phyloP scores from a whole-genome alignment of 2,329 filamentous ascomycete species.

The Coniochaeta hoffmannii region DNA sequence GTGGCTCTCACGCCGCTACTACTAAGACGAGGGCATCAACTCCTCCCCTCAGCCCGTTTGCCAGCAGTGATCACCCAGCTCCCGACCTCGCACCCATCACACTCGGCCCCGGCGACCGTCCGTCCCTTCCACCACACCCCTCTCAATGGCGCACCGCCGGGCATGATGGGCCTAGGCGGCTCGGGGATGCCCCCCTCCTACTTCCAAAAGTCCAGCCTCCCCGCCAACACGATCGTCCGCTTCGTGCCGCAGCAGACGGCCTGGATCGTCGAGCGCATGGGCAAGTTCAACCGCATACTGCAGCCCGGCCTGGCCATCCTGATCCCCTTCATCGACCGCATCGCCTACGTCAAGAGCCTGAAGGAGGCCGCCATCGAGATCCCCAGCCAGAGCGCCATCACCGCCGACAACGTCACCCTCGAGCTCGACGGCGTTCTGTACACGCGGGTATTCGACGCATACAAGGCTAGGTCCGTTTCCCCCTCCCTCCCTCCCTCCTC shows the following conservation, averaged over 20 bases:
- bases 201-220: conserved; percentile 67
- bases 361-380: conserved; percentile 97
- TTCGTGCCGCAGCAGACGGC: conserved; percentile 99
- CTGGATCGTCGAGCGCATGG: conserved; percentile 99
- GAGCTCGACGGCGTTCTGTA: conserved; percentile 95
- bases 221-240: conserved; percentile 88
- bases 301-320: conserved; percentile 86
- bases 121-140: conserved; percentile 15
- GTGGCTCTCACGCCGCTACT: conserved; percentile 13
- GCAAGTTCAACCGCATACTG: conserved; percentile 89
- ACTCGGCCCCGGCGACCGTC: neutral
- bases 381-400: conserved; percentile 94
- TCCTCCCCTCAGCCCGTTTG: neutral
- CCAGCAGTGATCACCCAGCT: conserved; percentile 1
- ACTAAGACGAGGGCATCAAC: conserved; percentile 9
- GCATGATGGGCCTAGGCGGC: conserved; percentile 18
- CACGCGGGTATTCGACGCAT: conserved; percentile 93
- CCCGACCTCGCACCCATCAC: neutral
- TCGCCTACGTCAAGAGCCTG: conserved; percentile 94
- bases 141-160: conserved; percentile 12
- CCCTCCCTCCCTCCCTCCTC: neutral
- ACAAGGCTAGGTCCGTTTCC: conserved; percentile 77
- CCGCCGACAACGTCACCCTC: conserved; percentile 94
- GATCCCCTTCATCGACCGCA: conserved; percentile 85
- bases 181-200: conserved; percentile 57